phyloP scores from a whole-genome alignment of 1,284 basidiomycete genomes.

The Quambalaria eucalypti region DNA sequence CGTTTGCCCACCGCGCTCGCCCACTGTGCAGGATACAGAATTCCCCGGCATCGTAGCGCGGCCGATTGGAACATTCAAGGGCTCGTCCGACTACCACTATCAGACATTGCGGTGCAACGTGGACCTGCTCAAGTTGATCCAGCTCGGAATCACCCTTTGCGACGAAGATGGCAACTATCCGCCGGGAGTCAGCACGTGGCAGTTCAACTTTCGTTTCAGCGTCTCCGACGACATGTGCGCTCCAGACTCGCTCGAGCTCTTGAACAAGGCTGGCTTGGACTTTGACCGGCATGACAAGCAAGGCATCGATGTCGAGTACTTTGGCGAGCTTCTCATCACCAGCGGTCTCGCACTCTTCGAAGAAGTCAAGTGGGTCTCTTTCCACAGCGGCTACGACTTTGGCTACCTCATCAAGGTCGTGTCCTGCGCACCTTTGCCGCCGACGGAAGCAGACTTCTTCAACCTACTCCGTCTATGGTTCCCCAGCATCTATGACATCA shows the following conservation, averaged over 20 bases:
- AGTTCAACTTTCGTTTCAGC: slow-evolving; percentile 97
- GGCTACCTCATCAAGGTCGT: slow-evolving; percentile 95
- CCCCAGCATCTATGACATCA: slow-evolving; percentile 93
- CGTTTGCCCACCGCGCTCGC: background rate
- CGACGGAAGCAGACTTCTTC: slow-evolving; percentile 83
- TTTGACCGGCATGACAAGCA: slow-evolving; percentile 85
- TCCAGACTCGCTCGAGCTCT: slow-evolving; percentile 86
- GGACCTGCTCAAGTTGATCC: slow-evolving; percentile 93
- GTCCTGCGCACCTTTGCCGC: slow-evolving; percentile 76
- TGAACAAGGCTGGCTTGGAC: slow-evolving; percentile 91
- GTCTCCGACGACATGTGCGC: slow-evolving; percentile 94
- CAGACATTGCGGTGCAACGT: slow-evolving; percentile 95
- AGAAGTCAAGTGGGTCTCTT: slow-evolving; percentile 93
- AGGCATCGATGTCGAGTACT: slow-evolving; percentile 86
- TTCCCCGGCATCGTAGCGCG: slow-evolving; percentile 97
- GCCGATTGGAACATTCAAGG: slow-evolving; percentile 91
- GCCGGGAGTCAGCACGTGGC: slow-evolving; percentile 78
- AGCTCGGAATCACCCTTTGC: slow-evolving; percentile 86
- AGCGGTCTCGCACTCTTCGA: slow-evolving; percentile 82
- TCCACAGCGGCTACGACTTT: slow-evolving; percentile 98
- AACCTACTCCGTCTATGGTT: slow-evolving; percentile 84
- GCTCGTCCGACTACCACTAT: slow-evolving; percentile 95
- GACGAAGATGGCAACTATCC: slow-evolving; percentile 87
- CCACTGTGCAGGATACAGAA: slow-evolving; percentile 64
- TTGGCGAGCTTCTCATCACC: slow-evolving; percentile 94